phyloP scores from a whole-genome alignment of 169 alveolate genomes.

The Plasmodium knowlesi region DNA sequence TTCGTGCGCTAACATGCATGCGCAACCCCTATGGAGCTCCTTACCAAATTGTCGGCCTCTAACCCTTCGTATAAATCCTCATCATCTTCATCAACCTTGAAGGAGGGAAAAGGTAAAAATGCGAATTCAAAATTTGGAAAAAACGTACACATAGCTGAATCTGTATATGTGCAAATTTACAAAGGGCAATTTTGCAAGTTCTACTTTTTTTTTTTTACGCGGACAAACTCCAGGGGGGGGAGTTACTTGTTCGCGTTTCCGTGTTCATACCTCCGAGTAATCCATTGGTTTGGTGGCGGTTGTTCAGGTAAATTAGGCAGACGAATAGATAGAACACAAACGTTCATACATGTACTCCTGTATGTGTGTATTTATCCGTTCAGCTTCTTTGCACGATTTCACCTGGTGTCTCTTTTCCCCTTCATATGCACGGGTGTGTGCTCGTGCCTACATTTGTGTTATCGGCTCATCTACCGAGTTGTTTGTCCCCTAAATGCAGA shows the following conservation, averaged over 20 bases:
- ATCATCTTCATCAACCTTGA: conserved; percentile 72
- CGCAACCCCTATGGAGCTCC: not conserved
- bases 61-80: conserved; percentile 74
- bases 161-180: no score
- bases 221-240: not conserved
- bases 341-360: not conserved
- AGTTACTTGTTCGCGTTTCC: not conserved
- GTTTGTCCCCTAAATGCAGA: not conserved
- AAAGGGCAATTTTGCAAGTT: not conserved
- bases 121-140: not conserved
- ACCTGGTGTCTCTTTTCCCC: not conserved
- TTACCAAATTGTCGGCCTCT: conserved; percentile 70
- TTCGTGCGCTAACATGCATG: not conserved
- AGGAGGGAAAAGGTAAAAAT: not conserved
- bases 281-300: conserved; percentile 3
- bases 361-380: not conserved
- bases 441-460: not conserved
- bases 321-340: not conserved
- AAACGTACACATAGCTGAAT: not conserved
- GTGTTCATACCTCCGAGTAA: conserved; percentile 51
- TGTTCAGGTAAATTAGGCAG: not conserved
- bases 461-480: not conserved
- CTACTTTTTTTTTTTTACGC: not conserved
- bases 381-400: not conserved
- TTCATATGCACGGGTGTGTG: not conserved